These are phyloP conservation scores for Ilex asprella DNA, from an alignment of 257 asterid species.

Conservation along the genomic window DNA sequence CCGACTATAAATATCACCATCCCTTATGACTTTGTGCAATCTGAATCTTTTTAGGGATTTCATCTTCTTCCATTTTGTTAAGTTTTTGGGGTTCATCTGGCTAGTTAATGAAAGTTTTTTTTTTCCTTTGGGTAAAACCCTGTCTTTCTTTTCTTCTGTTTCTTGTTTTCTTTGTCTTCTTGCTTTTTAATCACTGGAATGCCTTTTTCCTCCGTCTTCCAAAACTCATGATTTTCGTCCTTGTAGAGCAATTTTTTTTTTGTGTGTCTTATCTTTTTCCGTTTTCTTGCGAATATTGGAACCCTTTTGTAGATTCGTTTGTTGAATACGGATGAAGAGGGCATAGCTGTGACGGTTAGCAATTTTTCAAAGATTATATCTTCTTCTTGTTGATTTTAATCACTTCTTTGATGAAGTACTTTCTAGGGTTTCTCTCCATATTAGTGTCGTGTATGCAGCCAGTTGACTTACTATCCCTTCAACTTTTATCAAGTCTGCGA, in stretches of 20 bases:
- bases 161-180: not conserved
- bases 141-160: not conserved
- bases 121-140: not conserved
- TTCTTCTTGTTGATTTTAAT: not conserved
- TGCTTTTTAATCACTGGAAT: too few relatives aligned
- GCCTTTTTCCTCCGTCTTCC: not conserved
- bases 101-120: not conserved
- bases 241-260: too few relatives aligned
- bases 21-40: not conserved
- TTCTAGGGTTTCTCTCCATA: not conserved
- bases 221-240: too few relatives aligned
- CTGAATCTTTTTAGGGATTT: not conserved
- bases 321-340: too few relatives aligned
- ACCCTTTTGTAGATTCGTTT: too few relatives aligned
- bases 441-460: not conserved
- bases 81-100: not conserved
- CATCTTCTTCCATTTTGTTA: not conserved
- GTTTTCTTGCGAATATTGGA: too few relatives aligned
- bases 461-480: not conserved
- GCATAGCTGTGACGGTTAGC: too few relatives aligned
- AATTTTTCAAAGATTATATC: too few relatives aligned
- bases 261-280: too few relatives aligned
- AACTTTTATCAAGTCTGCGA: slow-evolving; percentile 8
- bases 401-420: not conserved
- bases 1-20: not conserved